Base-by-base conservation (phyloP, 345 rosid species). In the Mallotus nudiflorus region DNA sequence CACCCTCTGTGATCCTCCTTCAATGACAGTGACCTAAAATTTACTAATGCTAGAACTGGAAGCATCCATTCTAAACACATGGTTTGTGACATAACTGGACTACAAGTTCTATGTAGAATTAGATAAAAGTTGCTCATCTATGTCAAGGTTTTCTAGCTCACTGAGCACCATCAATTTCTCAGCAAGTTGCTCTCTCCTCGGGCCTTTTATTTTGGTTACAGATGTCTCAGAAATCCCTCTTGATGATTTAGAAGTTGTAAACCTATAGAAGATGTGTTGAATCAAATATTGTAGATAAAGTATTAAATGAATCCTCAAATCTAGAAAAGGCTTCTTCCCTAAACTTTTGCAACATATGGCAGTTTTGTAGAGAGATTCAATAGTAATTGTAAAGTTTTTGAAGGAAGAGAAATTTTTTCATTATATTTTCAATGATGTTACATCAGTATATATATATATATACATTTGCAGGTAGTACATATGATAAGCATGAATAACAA, bases 1-100 rank as follows among this genome's bases (percentile, higher is more conserved):
- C 74, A 79, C 37, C 55, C 76, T 68, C 44, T 70, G 13, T 68
- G 27, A 56, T 44, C 29, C 2, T 39, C 18, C 22, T 9, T 9
- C 19, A 31, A n/a, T 18, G 15, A 22, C 12, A 1, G 9, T 16
- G 20, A 33, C 14, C 9, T 5, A 48, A 31, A 10, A 28, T n/a
- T 10, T 20, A 14, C 15, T 6, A 37, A 19, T 69, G 39, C 15
- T 10, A 28, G 42, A 22, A 12, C 51, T 39, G 51, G 19, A 62
- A 50, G 24, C 61, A 49, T 49, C 12, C 14, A 16, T 4, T 40
- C n/a, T 27, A 28, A 49, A 33, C 22, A 31, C 12, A 40, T 19
- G 22, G 9, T 19, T 20, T 8, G 6, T 22, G 27, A 29, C 28
- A 49, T 58, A 13, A 42, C 48, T 33, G 39, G 35, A n/a, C 53